Evolutionary conservation across 2,329 filamentous ascomycete species (phyloP).

Genomic region (Ceratocystis variospora): DNA sequence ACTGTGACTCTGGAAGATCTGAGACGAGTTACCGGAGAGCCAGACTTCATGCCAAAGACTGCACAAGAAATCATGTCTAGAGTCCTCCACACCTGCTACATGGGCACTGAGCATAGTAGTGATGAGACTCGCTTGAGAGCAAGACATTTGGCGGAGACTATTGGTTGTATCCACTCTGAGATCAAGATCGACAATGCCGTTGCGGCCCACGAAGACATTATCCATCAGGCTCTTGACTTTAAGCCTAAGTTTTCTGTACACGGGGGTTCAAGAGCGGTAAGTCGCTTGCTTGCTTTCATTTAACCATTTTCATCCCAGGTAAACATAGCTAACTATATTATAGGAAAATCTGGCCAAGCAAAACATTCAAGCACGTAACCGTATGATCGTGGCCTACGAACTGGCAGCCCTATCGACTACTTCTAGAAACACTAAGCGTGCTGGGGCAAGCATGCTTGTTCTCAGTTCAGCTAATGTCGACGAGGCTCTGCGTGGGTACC

Average conservation of each 20-base stretch:
- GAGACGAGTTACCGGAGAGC: slow-evolving; percentile 22
- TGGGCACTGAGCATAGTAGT: slow-evolving; percentile 47
- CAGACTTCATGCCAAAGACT: slow-evolving; percentile 36
- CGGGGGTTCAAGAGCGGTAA: slow-evolving; percentile 36
- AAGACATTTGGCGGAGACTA: slow-evolving; percentile 42
- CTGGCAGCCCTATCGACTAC: slow-evolving; percentile 49
- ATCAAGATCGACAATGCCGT: slow-evolving; percentile 59
- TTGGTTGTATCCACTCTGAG: slow-evolving; percentile 60
- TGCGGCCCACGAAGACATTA: slow-evolving; percentile 34
- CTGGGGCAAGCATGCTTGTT: slow-evolving; percentile 45
- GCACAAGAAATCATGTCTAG: slow-evolving; percentile 42
- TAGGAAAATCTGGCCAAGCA: slow-evolving; percentile 49
- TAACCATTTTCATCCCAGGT: no score
- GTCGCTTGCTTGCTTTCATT: background rate
- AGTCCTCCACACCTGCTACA: slow-evolving; percentile 34
- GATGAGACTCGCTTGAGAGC: slow-evolving; percentile 47
- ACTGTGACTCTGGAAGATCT: slow-evolving; percentile 23
- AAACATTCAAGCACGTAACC: slow-evolving; percentile 51
- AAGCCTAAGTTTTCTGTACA: slow-evolving; percentile 37
- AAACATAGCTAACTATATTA: background rate
- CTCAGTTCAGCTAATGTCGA: slow-evolving; percentile 51
- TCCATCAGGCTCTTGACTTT: slow-evolving; percentile 24
- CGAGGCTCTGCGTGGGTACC: slow-evolving; percentile 34
- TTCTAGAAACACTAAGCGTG: slow-evolving; percentile 37
- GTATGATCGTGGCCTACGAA: slow-evolving; percentile 52